Base-by-base conservation (phyloP, 768 basidiomycete species). In the Sporobolomyces roseus region DNA sequence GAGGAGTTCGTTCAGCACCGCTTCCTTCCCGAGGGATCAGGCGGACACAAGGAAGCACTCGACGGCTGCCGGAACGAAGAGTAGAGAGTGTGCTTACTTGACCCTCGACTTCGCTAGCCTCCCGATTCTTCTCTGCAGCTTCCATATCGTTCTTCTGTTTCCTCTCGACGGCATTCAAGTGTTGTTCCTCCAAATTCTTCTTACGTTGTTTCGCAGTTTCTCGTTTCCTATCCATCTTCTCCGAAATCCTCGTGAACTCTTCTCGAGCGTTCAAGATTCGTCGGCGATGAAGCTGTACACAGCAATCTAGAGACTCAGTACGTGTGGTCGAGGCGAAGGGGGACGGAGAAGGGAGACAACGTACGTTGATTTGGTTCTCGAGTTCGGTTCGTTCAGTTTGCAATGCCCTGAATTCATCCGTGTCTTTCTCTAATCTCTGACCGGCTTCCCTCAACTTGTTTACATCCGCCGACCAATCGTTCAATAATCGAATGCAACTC, bases 101-200 rank as follows among this genome's bases (percentile, higher is more conserved):
- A 8, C 27, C 45, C 54, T 73, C 72, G 19, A 73, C 65, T 35
- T 66, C 65, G 0, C 21, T 32, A 8, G 65, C 68, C 53, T 73
- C 60, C 7, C 51, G 35, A 35, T 70, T 70, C 68, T 65, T 73
- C 65, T 70, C 58, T 12, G 65, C 68, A 23, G 68, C 72, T 51
- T 70, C 32, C 65, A 61, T 55, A 41, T 70, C 72, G 29, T 66
- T 46, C 41, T 29, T 19, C 30, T 59, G 12, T 49, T 70, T 73
- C 45, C 41, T 29, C 33, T 45, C 35, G 19, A 67, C 1, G 38
- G 53, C 46, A 14, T 29, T 19, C n/a, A 29, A n/a, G n/a, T 73
- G 68, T 41, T 53, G 43, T 30, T 60, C 63, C 60, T 73, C 72
- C 52, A 73, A 48, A 13, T 45, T 54, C 45, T 52, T 43, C 50